Percentiles rank a stretch among this genome's conserved stretches.
Conservation (phyloP, 2,329 filamentous ascomycete species). For the Aspergillus sp. region DNA sequence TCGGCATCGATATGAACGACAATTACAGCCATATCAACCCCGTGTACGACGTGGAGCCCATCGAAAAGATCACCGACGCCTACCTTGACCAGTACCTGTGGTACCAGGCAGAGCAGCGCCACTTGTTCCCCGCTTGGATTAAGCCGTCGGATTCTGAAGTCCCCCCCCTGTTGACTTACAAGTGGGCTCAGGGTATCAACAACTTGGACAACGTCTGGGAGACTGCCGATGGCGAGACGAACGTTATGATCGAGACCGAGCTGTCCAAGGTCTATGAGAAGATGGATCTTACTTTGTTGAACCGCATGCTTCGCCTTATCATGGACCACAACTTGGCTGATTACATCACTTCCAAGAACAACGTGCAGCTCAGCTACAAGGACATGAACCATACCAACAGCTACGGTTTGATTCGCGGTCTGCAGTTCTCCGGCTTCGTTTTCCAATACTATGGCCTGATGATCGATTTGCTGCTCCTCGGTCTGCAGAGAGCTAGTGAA, state of each 20-base stretch:
- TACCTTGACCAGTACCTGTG: constrained; percentile 98
- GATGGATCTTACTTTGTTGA: constrained; percentile 93
- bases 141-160: constrained; percentile 99
- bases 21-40: constrained; percentile 99
- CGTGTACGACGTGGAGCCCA: constrained; percentile 97
- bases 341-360: constrained; percentile 99
- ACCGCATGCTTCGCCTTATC: constrained; percentile 86
- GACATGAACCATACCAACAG: constrained; percentile 99
- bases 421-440: constrained; percentile 97
- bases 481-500: constrained; percentile 93
- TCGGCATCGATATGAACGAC: constrained; percentile 99
- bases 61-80: constrained; percentile 98
- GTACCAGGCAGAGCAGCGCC: constrained; percentile 97
- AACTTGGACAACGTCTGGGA: constrained; percentile 96
- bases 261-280: constrained; percentile 99
- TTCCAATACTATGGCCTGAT: constrained; percentile 99
- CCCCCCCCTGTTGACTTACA: constrained; percentile 89
- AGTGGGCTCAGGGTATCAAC: constrained; percentile 99
- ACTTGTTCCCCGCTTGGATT: constrained; percentile 97
- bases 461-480: constrained; percentile 86
- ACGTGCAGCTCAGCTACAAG: constrained; percentile 98
- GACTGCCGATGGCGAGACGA: constrained; percentile 89
- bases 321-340: constrained; percentile 99
- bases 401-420: constrained; percentile 95
- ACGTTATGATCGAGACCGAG: constrained; percentile 97